phyloP scores from a whole-genome alignment of 1,284 basidiomycete species.

The Ustilago crameri region DNA sequence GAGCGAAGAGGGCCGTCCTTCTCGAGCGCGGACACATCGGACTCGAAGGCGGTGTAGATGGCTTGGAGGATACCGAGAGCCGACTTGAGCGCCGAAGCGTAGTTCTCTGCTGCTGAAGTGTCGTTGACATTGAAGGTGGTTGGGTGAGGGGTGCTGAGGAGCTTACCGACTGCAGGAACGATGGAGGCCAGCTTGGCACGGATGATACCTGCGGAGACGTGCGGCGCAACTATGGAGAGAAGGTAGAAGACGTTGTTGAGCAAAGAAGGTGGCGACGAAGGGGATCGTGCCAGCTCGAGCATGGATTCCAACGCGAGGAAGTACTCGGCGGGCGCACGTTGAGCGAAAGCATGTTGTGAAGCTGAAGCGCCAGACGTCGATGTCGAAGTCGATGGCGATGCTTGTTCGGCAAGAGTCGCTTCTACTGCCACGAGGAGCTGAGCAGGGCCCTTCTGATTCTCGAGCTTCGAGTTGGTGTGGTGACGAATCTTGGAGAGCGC shows the following conservation, averaged over 20 bases:
- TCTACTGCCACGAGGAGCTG: slow-evolving; percentile 89
- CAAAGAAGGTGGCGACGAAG: slow-evolving; percentile 36
- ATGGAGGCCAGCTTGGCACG: slow-evolving; percentile 55
- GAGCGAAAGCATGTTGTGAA: slow-evolving; percentile 72
- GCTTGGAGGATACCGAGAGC: slow-evolving; percentile 79
- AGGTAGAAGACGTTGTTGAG: slow-evolving; percentile 62
- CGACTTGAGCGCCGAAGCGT: slow-evolving; percentile 72
- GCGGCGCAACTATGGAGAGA: slow-evolving; percentile 60
- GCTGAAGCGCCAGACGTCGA: slow-evolving; percentile 75
- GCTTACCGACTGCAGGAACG: slow-evolving; percentile 52
- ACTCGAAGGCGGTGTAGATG: slow-evolving; percentile 77
- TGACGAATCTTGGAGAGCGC: slow-evolving; percentile 81
- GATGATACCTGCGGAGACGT: slow-evolving; percentile 56
- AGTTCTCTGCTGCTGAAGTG: slow-evolving; percentile 78
- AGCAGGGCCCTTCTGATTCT: slow-evolving; percentile 91
- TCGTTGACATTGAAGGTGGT: slow-evolving; percentile 63
- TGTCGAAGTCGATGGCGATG: slow-evolving; percentile 74
- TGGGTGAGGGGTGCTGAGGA: slow-evolving; percentile 59
- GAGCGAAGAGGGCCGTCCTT: slow-evolving; percentile 50
- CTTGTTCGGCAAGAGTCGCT: slow-evolving; percentile 82
- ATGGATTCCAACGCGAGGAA: slow-evolving; percentile 63
- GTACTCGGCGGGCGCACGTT: slow-evolving; percentile 60
- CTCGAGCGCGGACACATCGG: slow-evolving; percentile 68
- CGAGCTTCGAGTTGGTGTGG: slow-evolving; percentile 81
- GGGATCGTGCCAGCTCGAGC: slow-evolving; percentile 43